phyloP scores from a whole-genome alignment of 805 yeast species.

The Lachancea quebecensis region DNA sequence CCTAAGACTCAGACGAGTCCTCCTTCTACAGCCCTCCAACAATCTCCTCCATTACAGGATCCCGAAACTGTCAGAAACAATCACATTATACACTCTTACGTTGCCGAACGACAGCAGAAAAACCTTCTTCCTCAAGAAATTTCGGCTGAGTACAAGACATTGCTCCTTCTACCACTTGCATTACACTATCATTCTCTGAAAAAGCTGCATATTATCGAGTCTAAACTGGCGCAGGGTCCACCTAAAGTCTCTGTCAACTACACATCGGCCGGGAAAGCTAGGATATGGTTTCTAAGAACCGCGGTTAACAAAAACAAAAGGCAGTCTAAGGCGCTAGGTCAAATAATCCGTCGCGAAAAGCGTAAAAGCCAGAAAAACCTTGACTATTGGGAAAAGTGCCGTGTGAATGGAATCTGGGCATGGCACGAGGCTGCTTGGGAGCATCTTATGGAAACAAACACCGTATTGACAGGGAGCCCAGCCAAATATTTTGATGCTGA shows the following conservation, averaged over 20 bases:
- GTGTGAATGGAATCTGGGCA: slow-evolving; percentile 20
- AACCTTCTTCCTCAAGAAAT: slow-evolving; percentile 14
- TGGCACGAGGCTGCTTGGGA: slow-evolving; percentile 30
- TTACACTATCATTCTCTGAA: slow-evolving; percentile 17
- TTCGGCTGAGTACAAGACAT: slow-evolving; percentile 12
- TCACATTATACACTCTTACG: slow-evolving; percentile 15
- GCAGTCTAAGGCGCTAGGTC: slow-evolving; percentile 23
- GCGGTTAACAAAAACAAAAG: slow-evolving; percentile 22
- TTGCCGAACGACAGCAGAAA: slow-evolving; percentile 11
- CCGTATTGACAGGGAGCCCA: slow-evolving; percentile 5
- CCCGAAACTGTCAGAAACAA: slow-evolving; percentile 10
- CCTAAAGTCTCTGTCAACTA: slow-evolving; percentile 18
- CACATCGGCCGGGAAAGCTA: slow-evolving; percentile 22
- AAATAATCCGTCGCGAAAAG: slow-evolving; percentile 19
- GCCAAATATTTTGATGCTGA: not conserved
- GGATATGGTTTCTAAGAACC: slow-evolving; percentile 29
- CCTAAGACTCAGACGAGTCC: not conserved
- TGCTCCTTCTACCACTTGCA: slow-evolving; percentile 24
- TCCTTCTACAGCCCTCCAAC: not conserved
- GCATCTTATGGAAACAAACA: slow-evolving; percentile 12
- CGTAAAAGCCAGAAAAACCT: slow-evolving; percentile 16
- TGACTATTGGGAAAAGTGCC: slow-evolving; percentile 14
- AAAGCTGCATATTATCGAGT: slow-evolving; percentile 15
- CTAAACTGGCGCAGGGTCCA: slow-evolving; percentile 22
- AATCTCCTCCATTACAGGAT: slow-evolving; percentile 3